Percentiles rank a stretch among this genome's conserved stretches.
phyloP scores from a whole-genome alignment of 805 yeast genomes.

The Suhomyces sp. region DNA sequence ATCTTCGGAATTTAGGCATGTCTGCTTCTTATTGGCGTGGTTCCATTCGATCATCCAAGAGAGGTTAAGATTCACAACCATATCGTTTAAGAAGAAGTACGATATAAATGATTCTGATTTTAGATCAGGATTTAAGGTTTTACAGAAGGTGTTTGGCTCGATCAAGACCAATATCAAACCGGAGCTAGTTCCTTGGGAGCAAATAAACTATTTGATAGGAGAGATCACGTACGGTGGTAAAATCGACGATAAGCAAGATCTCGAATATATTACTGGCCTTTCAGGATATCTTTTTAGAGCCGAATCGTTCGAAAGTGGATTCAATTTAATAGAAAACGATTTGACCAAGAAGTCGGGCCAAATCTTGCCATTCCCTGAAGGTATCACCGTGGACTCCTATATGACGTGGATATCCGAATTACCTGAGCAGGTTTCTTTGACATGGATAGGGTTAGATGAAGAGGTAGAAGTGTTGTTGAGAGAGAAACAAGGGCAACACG shows the following conservation, averaged over 20 bases:
- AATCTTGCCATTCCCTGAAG: constrained; percentile 47
- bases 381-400: constrained; percentile 31
- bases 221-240: constrained; percentile 68
- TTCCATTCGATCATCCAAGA: constrained; percentile 63
- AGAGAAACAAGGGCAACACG: constrained; percentile 17
- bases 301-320: constrained; percentile 39
- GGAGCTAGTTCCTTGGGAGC: constrained; percentile 50
- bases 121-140: constrained; percentile 42
- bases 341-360: constrained; percentile 12
- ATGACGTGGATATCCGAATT: constrained; percentile 48
- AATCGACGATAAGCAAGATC: constrained; percentile 43
- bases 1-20: constrained; percentile 45
- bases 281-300: constrained; percentile 37
- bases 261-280: constrained; percentile 28
- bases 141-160: constrained; percentile 38
- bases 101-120: constrained; percentile 78
- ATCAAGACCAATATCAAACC: constrained; percentile 11
- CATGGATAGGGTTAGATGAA: constrained; percentile 51
- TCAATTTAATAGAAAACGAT: constrained; percentile 37
- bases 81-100: constrained; percentile 58
- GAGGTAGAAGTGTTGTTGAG: constrained; percentile 38
- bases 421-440: constrained; percentile 52
- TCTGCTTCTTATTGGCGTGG: constrained; percentile 64
- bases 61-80: constrained; percentile 55
- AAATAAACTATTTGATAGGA: constrained; percentile 47